These are phyloP conservation scores for Solanum dulcamara DNA, from an alignment of 257 asterid genomes.

Conservation along the genomic window DNA sequence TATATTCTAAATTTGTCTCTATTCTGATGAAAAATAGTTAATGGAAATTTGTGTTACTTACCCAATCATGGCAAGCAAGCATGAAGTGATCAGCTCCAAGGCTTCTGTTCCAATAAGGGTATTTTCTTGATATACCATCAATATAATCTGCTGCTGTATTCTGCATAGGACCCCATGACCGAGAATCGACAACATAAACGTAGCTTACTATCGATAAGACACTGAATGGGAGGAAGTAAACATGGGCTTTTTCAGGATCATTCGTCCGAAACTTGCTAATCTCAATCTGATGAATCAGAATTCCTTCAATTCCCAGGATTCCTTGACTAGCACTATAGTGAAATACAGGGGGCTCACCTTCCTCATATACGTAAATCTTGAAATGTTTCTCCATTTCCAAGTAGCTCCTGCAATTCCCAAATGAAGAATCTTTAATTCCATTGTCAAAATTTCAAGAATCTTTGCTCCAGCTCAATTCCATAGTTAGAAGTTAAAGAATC, in stretches of 20 bases:
- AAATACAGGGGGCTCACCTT: constrained; percentile 52
- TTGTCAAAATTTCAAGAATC: background rate
- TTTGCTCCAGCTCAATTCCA: background rate
- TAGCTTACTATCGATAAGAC: constrained; percentile 27
- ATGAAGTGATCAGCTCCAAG: constrained; percentile 19
- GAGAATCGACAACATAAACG: constrained; percentile 25
- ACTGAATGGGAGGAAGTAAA: constrained; percentile 32
- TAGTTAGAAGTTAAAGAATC: no score
- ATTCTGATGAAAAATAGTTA: background rate
- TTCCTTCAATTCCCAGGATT: constrained; percentile 43
- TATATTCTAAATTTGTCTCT: background rate
- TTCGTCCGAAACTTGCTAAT: constrained; percentile 37
- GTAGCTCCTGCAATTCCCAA: constrained; percentile 34
- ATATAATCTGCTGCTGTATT: constrained; percentile 36
- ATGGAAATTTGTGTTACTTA: background rate
- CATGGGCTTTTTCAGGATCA: constrained; percentile 30
- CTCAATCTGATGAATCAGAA: constrained; percentile 42
- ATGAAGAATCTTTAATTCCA: background rate
- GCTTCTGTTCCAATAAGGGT: constrained; percentile 53
- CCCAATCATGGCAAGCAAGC: constrained; percentile 48
- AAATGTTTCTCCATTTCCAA: constrained; percentile 51
- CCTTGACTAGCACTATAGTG: constrained; percentile 44
- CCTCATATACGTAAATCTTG: constrained; percentile 42
- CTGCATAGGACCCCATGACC: constrained; percentile 34
- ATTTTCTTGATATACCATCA: constrained; percentile 20